phyloP scores from a whole-genome alignment of 1,284 basidiomycete genomes.

The Naganishia sp. region DNA sequence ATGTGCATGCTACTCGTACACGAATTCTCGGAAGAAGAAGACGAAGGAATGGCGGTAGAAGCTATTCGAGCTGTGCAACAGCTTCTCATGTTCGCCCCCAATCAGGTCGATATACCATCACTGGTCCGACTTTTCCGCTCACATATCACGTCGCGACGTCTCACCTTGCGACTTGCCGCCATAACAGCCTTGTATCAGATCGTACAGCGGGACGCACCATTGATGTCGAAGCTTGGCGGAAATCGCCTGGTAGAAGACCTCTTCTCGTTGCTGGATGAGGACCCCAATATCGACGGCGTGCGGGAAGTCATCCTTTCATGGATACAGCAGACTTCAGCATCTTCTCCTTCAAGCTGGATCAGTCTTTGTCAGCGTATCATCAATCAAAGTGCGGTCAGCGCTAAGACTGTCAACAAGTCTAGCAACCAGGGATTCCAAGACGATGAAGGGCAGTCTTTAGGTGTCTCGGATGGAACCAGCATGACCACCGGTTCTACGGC shows the following conservation, averaged over 20 bases:
- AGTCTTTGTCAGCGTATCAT: constrained; percentile 96
- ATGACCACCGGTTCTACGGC: constrained; percentile 63
- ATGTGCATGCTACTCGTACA: constrained; percentile 82
- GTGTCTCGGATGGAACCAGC: constrained; percentile 55
- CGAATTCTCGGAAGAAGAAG: constrained; percentile 80
- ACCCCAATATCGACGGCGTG: constrained; percentile 95
- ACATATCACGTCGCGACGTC: constrained; percentile 73
- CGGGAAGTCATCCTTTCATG: constrained; percentile 91
- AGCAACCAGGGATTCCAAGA: constrained; percentile 66
- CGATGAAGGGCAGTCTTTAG: constrained; percentile 88
- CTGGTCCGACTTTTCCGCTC: constrained; percentile 72
- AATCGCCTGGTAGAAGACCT: constrained; percentile 91
- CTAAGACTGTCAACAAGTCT: constrained; percentile 46
- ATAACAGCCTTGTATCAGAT: constrained; percentile 96
- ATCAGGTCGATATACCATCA: constrained; percentile 74
- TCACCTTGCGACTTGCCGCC: constrained; percentile 86
- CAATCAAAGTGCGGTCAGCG: constrained; percentile 61
- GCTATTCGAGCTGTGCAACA: constrained; percentile 96
- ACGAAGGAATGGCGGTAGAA: constrained; percentile 86
- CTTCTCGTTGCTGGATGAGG: constrained; percentile 88
- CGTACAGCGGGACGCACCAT: constrained; percentile 88
- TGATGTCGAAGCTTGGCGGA: constrained; percentile 90
- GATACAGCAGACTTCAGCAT: constrained; percentile 89
- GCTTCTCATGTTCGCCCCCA: constrained; percentile 90
- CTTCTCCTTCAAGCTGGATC: constrained; percentile 96